A percentile compares a stretch with the other conserved stretches of the same genome.
Evolutionary conservation across 2,329 filamentous ascomycete species (phyloP).

Genomic region (Cytospora paraplurivora): DNA sequence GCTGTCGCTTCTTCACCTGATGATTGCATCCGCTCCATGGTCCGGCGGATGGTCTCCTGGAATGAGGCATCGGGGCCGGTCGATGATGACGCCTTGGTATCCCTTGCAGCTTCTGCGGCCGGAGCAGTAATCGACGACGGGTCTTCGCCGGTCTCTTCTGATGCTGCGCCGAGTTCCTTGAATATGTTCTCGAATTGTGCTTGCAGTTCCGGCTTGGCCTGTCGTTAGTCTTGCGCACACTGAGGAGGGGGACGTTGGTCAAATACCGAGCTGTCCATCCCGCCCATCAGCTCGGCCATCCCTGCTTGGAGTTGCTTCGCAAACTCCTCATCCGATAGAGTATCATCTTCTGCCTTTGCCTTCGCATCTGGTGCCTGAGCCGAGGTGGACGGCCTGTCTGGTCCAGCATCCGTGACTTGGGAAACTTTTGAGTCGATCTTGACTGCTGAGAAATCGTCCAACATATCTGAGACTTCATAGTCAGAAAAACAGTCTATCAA

Average conservation of each 20-base stretch:
- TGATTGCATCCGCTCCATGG: conserved; percentile 94
- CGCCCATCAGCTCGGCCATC: conserved; percentile 81
- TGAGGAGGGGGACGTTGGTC: conserved; percentile 1
- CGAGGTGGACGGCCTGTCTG: conserved; percentile 32
- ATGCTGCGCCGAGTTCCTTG: conserved; percentile 66
- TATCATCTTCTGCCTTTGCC: conserved; percentile 41
- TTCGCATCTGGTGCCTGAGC: conserved; percentile 30
- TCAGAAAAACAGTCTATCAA: conserved; percentile 23
- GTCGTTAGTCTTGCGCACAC: conserved; percentile 1
- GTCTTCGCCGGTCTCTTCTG: conserved; percentile 39
- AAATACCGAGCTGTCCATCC: conserved; percentile 62
- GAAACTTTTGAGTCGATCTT: conserved; percentile 55
- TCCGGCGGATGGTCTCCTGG: conserved; percentile 88
- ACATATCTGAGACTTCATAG: conserved; percentile 66
- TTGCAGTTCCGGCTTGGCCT: conserved; percentile 66
- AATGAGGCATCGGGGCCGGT: conserved; percentile 66
- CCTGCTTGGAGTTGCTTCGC: conserved; percentile 84
- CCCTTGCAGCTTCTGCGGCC: conserved; percentile 32
- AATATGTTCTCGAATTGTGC: conserved; percentile 78
- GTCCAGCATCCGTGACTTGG: conserved; percentile 31
- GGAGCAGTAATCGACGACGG: conserved; percentile 31
- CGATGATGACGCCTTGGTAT: conserved; percentile 32
- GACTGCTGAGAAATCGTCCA: conserved; percentile 82
- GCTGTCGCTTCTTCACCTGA: conserved; percentile 85
- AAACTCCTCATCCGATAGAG: conserved; percentile 73